Conservation (phyloP, 2,329 filamentous ascomycete genomes). For the Fusarium pseudocircinatum region DNA sequence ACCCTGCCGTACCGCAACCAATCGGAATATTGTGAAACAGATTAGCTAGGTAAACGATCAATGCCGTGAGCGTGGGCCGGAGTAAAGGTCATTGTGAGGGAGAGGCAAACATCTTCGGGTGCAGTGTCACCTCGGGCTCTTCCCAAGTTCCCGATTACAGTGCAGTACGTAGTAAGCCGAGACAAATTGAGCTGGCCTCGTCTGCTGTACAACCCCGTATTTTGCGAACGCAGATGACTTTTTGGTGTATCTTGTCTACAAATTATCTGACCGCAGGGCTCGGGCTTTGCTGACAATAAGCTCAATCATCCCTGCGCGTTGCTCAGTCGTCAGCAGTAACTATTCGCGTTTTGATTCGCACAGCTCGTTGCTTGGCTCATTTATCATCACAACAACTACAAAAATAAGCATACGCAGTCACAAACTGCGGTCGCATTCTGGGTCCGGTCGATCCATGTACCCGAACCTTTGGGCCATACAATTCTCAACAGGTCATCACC, state of each 20-base stretch:
- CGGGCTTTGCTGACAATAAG: slow-evolving; percentile 9
- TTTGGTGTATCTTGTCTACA: not conserved
- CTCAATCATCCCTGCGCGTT: not conserved
- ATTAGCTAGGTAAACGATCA: slow-evolving; percentile 7
- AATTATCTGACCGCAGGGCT: slow-evolving; percentile 6
- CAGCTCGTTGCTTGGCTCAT: slow-evolving; percentile 2
- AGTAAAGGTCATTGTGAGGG: not conserved
- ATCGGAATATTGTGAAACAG: slow-evolving; percentile 26
- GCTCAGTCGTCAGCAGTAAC: not conserved
- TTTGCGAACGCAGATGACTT: not conserved
- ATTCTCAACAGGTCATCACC: not conserved
- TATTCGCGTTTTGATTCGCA: not conserved
- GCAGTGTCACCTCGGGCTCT: slow-evolving; percentile 12
- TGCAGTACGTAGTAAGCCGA: not conserved
- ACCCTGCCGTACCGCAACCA: not conserved
- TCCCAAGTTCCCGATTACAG: not conserved
- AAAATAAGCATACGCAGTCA: not conserved
- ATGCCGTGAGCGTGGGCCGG: slow-evolving; percentile 17
- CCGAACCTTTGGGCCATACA: not conserved
- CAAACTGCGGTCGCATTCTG: slow-evolving; percentile 5
- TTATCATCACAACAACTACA: not conserved
- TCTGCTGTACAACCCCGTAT: slow-evolving; percentile 23
- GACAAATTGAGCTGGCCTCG: not conserved
- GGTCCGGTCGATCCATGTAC: slow-evolving; percentile 11
- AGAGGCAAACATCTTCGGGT: not conserved